Conservation (phyloP, 2,329 filamentous ascomycete genomes). For the Hypomyces perniciosus region DNA sequence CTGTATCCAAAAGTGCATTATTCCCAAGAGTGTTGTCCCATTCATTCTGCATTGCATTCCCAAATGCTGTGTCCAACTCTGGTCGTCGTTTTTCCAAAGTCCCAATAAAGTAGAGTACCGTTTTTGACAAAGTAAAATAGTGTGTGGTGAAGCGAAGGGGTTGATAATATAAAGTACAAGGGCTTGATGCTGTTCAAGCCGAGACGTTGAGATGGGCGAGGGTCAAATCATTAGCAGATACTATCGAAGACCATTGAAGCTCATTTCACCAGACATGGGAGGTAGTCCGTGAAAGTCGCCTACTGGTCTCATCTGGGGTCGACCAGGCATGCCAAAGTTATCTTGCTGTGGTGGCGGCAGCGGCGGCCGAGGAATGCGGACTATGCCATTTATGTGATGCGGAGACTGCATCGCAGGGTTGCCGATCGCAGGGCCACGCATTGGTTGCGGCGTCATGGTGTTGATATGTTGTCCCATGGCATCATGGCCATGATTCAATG, state of each 20-base stretch:
- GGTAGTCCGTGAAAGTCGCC: slow-evolving; percentile 41
- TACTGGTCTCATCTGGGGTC: slow-evolving; percentile 21
- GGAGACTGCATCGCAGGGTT: slow-evolving; percentile 20
- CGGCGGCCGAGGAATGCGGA: slow-evolving; percentile 21
- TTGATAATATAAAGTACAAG: slow-evolving; percentile 1
- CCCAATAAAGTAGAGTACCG: neutral
- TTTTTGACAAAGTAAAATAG: neutral
- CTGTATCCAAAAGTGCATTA: neutral
- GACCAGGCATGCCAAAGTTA: slow-evolving; percentile 28
- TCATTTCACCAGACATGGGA: slow-evolving; percentile 23
- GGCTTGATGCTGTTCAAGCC: neutral
- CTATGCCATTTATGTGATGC: slow-evolving; percentile 26
- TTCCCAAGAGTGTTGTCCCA: neutral
- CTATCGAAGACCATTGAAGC: slow-evolving; percentile 19
- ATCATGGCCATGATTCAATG: slow-evolving; percentile 25
- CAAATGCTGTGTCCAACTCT: neutral
- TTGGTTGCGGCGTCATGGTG: slow-evolving; percentile 17
- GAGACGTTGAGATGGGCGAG: neutral
- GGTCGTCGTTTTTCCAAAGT: neutral
- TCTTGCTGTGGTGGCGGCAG: slow-evolving; percentile 26
- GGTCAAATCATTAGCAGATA: neutral
- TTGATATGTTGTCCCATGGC: slow-evolving; percentile 25
- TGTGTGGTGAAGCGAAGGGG: neutral
- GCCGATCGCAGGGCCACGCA: slow-evolving; percentile 4
- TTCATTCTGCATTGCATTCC: neutral